Percentiles rank a stretch among this genome's conserved stretches.
Evolutionary conservation across 345 rosid species (phyloP).

Genomic region (Euphorbia tirucalli): DNA sequence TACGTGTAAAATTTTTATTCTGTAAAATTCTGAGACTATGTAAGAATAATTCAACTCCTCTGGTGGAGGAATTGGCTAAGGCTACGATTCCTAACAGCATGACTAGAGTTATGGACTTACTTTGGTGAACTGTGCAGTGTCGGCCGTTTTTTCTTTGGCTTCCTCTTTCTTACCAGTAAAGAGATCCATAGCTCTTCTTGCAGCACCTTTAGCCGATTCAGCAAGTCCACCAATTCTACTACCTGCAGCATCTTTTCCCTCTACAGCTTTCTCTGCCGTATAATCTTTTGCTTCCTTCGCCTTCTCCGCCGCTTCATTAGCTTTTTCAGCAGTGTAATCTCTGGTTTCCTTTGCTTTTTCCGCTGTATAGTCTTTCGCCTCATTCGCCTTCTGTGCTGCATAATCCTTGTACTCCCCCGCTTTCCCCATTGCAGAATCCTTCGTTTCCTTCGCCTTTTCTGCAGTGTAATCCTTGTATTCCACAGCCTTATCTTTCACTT

Average conservation of each 20-base stretch:
- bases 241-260: conserved; percentile 27
- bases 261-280: conserved; percentile 30
- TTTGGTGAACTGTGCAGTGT: conserved; percentile 43
- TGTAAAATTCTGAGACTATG: too few species aligned
- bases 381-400: conserved; percentile 12
- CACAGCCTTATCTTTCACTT: conserved; percentile 8
- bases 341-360: conserved; percentile 19
- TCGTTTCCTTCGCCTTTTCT: conserved; percentile 17
- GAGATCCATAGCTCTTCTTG: conserved; percentile 50
- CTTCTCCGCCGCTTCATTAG: conserved; percentile 3
- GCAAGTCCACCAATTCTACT: conserved; percentile 21
- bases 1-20: too few species aligned
- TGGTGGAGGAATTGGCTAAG: too few species aligned
- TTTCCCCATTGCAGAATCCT: conserved; percentile 25
- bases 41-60: too few species aligned
- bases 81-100: too few species aligned
- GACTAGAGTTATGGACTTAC: conserved; percentile 13
- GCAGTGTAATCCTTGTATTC: too few species aligned
- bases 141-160: conserved; percentile 45
- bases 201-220: conserved; percentile 50
- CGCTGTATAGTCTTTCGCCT: conserved; percentile 19
- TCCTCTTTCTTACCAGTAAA: conserved; percentile 58
- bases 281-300: conserved; percentile 31
- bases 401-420: conserved; percentile 18
- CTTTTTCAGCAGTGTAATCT: background rate